Evolutionary conservation across 345 rosid genomes (phyloP).

Genomic region (Aquilaria yunnanensis): DNA sequence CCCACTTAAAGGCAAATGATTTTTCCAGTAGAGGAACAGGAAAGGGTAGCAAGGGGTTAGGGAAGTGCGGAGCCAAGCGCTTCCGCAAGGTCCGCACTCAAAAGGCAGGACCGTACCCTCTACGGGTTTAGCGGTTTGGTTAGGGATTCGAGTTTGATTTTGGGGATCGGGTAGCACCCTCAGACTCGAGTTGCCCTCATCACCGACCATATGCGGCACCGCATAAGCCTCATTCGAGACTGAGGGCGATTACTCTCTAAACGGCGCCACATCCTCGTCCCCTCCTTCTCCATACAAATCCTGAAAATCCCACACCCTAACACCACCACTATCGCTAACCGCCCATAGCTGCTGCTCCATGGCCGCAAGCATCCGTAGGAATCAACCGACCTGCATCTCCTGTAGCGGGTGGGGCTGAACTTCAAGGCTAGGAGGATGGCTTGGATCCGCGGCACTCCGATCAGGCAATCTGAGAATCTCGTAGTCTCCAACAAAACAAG

Average conservation of each 20-base stretch:
- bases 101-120: too few species aligned
- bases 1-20: too few species aligned
- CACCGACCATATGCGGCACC: conserved; percentile 63
- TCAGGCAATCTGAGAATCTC: conserved; percentile 61
- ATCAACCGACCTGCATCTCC: conserved; percentile 75
- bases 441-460: conserved; percentile 71
- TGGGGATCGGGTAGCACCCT: too few species aligned
- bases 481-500: conserved; percentile 19
- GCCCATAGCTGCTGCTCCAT: conserved; percentile 72
- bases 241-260: conserved; percentile 33
- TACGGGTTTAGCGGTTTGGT: too few species aligned
- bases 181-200: conserved; percentile 29
- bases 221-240: conserved; percentile 32
- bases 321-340: conserved; percentile 68
- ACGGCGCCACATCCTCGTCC: conserved; percentile 73
- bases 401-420: conserved; percentile 81
- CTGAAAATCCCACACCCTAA: conserved; percentile 70
- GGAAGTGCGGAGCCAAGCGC: too few species aligned
- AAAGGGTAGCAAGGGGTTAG: too few species aligned
- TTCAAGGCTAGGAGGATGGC: conserved; percentile 71
- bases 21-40: too few species aligned
- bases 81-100: too few species aligned
- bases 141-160: too few species aligned
- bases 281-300: conserved; percentile 45
- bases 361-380: conserved; percentile 58